Base-by-base conservation (phyloP, 2,329 filamentous ascomycete genomes). In the Chaetomium sp. region DNA sequence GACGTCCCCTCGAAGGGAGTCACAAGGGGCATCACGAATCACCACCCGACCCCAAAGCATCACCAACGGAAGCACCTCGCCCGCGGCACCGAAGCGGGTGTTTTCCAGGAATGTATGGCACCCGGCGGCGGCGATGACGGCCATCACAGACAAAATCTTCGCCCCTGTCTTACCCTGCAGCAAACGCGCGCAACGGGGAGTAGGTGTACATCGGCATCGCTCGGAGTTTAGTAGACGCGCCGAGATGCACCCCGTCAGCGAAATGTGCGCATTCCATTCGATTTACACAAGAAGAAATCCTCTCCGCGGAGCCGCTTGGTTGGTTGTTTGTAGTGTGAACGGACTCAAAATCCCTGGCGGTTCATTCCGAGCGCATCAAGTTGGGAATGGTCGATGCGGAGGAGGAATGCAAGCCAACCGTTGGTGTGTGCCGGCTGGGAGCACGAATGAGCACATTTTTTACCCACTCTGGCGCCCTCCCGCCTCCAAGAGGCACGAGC, bases 371-470 rank as follows among this genome's bases (percentile, higher is more conserved):
- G 3, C 19, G 19, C 19, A 27, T 27, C 19, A 27, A 27, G 19
- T 27, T 27, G 19, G 19, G 19, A 27, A 27, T 3, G 19, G 19
- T 27, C 2, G 19, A 27, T 27, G 19, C 2, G 3, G 19, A 27
- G 19, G 19, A 27, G 19, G 3, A 2, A 40, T 49, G 48, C 48
- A 33, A 27, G 34, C 6, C 14, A 38, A 40, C 47, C 38, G 14
- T 49, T 42, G 19, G 11, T 32, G 3, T 34, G 19, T 35, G n/a
- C n/a, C 33, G 51, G n/a, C n/a, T n/a, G n/a, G n/a, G 51, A 41
- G 51, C 43, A 53, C 36, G 36, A 53, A 53, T 53, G 51, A 53
- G 51, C 51, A 47, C 19, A 10, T 53, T 53, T 53, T 6, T 6
- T 40, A n/a, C 11, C 45, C n/a, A 14, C 27, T n/a, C n/a, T 27